These are phyloP conservation scores for Aspergillus indologenus DNA, from an alignment of 495 filamentous ascomycete species.

Conservation along the genomic window DNA sequence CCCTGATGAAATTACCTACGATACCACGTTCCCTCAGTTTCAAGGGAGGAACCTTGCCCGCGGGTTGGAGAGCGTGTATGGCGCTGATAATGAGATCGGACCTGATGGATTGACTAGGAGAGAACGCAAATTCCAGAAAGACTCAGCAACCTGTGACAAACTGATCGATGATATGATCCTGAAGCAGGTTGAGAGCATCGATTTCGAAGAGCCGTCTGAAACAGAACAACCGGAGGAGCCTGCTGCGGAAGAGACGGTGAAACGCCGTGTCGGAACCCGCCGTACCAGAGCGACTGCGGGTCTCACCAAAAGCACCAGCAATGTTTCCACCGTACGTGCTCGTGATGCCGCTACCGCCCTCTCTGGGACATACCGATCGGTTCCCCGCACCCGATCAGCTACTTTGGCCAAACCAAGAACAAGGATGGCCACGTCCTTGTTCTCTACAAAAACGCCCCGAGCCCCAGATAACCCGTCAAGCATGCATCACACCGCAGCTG, in stretches of 20 bases:
- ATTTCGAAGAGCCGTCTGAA: constrained; percentile 46
- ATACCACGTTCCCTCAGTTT: constrained; percentile 50
- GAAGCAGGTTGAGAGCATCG: constrained; percentile 56
- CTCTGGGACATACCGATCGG: constrained; percentile 34
- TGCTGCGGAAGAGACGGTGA: constrained; percentile 11
- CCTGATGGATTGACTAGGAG: constrained; percentile 64
- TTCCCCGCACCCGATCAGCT: constrained; percentile 34
- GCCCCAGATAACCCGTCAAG: constrained; percentile 47
- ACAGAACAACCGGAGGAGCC: constrained; percentile 22
- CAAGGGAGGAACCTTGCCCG: constrained; percentile 63
- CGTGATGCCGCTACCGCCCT: constrained; percentile 56
- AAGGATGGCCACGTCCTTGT: constrained; percentile 30
- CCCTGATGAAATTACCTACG: constrained; percentile 71
- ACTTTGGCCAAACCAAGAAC: constrained; percentile 42
- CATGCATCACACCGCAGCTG: constrained; percentile 59
- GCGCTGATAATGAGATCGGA: constrained; percentile 57
- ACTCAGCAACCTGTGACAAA: constrained; percentile 37
- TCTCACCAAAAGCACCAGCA: constrained; percentile 23
- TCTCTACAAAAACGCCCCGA: constrained; percentile 42
- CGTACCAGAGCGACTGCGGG: constrained; percentile 29
- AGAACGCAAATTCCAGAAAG: constrained; percentile 60
- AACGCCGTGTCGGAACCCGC: constrained; percentile 23
- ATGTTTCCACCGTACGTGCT: constrained; percentile 46
- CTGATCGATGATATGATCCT: constrained; percentile 59
- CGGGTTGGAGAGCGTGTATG: constrained; percentile 57